Base-by-base conservation (phyloP, 331 rosid species). In the Malus hybrid region DNA sequence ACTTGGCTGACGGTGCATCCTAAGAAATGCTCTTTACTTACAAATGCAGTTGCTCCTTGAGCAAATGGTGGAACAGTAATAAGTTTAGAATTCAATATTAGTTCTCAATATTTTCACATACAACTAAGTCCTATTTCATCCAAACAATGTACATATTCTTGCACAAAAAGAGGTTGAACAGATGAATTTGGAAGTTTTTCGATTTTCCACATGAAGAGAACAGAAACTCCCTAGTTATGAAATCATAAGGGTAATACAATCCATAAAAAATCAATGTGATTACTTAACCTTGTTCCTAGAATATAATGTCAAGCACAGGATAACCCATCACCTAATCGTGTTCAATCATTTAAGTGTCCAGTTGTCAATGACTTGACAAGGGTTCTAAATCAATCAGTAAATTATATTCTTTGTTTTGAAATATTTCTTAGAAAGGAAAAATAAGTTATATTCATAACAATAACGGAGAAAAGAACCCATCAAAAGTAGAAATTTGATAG, bases 401-500 rank as follows among this genome's bases (percentile, higher is more conserved):
- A 33, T 24, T 36, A 69, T 60, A 29, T 55, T 34, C 69, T 34
- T 29, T 32, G 44, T 16, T 27, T 54, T 7, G n/a, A 56, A 18
- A 56, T 56, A 56, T 19, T 56, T 56, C 57, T 1, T 56, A 18
- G 5, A 14, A 60, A 12, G 42, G 61, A 69, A 24, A 48, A n/a
- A 11, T 14, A 31, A 29, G 42, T 8, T 28, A 44, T 69, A 22
- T 48, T 55, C 74, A 50, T 18, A 52, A 65, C 70, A 62, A 54
- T 29, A 70, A 33, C 9, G n/a, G 4, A 73, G 33, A 55, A 59
- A 13, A 75, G 52, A 34, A 46, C 39, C 73, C 42, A 57, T 80
- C 36, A 55, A 59, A 32, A 70, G 73, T 57, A 65, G 66, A 77
- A 42, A 73, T 64, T 78, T 73, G 72, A 66, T 31, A 79, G 33